These are phyloP conservation scores for Dinochytrium kinnereticum DNA, from an alignment of 371 early-diverging fungal genomes.

Conservation along the genomic window DNA sequence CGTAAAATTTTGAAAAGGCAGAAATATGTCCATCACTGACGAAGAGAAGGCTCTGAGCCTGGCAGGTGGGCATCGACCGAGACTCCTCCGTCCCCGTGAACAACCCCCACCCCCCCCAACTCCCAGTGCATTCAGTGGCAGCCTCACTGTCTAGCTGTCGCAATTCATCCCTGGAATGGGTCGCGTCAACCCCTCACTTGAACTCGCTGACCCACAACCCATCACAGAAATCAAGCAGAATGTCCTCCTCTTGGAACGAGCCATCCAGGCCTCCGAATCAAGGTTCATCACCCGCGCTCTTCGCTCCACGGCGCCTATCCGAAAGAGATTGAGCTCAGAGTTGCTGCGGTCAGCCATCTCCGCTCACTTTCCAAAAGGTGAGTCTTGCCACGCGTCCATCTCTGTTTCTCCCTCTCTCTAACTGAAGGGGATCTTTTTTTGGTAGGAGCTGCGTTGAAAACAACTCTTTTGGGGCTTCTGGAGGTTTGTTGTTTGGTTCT, in stretches of 20 bases:
- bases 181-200: too few species aligned
- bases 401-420: conserved; percentile 21
- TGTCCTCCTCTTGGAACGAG: conserved; percentile 78
- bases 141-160: too few species aligned
- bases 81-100: neutral
- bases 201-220: neutral
- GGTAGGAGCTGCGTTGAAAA: conserved; percentile 16
- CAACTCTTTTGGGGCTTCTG: neutral
- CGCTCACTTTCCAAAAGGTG: conserved; percentile 65
- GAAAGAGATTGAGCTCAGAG: conserved; percentile 76
- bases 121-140: too few species aligned
- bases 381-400: neutral
- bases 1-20: neutral
- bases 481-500: neutral
- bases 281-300: conserved; percentile 88
- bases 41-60: conserved; percentile 1
- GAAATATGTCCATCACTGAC: conserved; percentile 1
- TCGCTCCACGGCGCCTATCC: conserved; percentile 76
- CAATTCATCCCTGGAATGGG: too few species aligned
- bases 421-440: conserved; percentile 7
- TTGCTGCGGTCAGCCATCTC: conserved; percentile 67
- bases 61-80: neutral
- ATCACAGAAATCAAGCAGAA: conserved; percentile 81
- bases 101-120: too few species aligned
- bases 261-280: conserved; percentile 81